Percentiles rank a stretch among this genome's conserved stretches.
Evolutionary conservation across 2,329 filamentous ascomycete species (phyloP).

Genomic region (Aaosphaeria arxii): DNA sequence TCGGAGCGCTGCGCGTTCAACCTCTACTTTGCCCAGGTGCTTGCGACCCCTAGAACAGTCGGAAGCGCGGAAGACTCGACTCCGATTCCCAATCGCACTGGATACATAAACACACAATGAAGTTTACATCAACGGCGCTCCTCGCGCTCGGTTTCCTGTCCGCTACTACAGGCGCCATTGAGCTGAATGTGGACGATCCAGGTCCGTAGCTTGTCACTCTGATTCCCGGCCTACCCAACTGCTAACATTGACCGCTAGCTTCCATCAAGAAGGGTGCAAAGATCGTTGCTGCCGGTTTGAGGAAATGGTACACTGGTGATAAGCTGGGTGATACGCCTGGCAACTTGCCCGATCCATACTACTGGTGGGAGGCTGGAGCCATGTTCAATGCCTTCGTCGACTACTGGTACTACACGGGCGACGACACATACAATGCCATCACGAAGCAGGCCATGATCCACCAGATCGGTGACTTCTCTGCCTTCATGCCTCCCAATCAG

Average conservation of each 20-base stretch:
- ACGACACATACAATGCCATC: slow-evolving; percentile 38
- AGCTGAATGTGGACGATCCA: slow-evolving; percentile 24
- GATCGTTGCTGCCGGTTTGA: slow-evolving; percentile 58
- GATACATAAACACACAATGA: slow-evolving; percentile 25
- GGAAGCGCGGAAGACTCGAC: neutral
- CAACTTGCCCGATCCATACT: slow-evolving; percentile 49
- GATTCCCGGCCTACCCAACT: neutral
- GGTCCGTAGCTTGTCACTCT: slow-evolving; percentile 18
- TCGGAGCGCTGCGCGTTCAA: slow-evolving; percentile 6
- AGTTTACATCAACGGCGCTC: slow-evolving; percentile 26
- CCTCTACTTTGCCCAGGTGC: slow-evolving; percentile 1
- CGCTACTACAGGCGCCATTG: slow-evolving; percentile 29
- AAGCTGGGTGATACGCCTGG: slow-evolving; percentile 57
- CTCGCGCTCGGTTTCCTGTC: slow-evolving; percentile 29
- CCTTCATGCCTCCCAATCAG: slow-evolving; percentile 77
- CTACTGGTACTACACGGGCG: slow-evolving; percentile 44
- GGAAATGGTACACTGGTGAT: slow-evolving; percentile 65
- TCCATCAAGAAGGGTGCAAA: slow-evolving; percentile 62
- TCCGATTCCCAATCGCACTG: neutral
- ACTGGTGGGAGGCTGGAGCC: slow-evolving; percentile 43
- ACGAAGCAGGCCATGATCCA: slow-evolving; percentile 60
- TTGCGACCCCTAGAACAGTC: slow-evolving; percentile 1
- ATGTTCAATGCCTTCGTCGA: slow-evolving; percentile 40
- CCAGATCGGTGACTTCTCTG: slow-evolving; percentile 68
- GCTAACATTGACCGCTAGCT: slow-evolving; percentile 40